Evolutionary conservation across 345 rosid genomes (phyloP).

Genomic region (Arabidopsis thaliana): DNA sequence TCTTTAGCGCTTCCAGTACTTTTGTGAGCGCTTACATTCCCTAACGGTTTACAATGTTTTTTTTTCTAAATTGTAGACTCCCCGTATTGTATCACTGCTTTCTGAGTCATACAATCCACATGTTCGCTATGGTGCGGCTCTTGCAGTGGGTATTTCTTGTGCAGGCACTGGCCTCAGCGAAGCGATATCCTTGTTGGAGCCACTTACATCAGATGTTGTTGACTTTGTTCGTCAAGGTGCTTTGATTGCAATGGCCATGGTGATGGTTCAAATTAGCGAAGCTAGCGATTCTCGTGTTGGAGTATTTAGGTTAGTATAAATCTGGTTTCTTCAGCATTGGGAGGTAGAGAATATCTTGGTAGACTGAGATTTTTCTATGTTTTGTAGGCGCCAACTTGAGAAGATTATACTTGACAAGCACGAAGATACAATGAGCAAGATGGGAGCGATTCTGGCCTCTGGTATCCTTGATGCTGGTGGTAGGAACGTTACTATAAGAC

Average conservation of each 20-base stretch:
- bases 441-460: conserved; percentile 98
- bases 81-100: conserved; percentile 90
- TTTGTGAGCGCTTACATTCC: neutral
- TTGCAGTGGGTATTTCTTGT: conserved; percentile 99
- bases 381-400: conserved; percentile 82
- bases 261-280: conserved; percentile 93
- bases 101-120: conserved; percentile 99
- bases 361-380: conserved; percentile 7
- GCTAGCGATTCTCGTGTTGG: conserved; percentile 99
- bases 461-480: conserved; percentile 99
- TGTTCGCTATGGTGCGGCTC: conserved; percentile 99
- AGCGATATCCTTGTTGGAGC: conserved; percentile 98
- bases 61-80: conserved; percentile 66
- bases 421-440: conserved; percentile 99
- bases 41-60: conserved; percentile 30
- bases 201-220: conserved; percentile 94
- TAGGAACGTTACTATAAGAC: conserved; percentile 92
- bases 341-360: conserved; percentile 15
- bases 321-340: conserved; percentile 22
- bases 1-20: conserved; percentile 5
- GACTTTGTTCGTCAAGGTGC: conserved; percentile 99
- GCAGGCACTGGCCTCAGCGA: conserved; percentile 99
- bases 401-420: conserved; percentile 96
- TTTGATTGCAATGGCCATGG: conserved; percentile 99
- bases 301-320: conserved; percentile 70